Percentiles rank a stretch among this genome's conserved stretches.
These are phyloP conservation scores for Xylaria intraflava DNA, from an alignment of 495 filamentous ascomycete species.

Conservation along the genomic window DNA sequence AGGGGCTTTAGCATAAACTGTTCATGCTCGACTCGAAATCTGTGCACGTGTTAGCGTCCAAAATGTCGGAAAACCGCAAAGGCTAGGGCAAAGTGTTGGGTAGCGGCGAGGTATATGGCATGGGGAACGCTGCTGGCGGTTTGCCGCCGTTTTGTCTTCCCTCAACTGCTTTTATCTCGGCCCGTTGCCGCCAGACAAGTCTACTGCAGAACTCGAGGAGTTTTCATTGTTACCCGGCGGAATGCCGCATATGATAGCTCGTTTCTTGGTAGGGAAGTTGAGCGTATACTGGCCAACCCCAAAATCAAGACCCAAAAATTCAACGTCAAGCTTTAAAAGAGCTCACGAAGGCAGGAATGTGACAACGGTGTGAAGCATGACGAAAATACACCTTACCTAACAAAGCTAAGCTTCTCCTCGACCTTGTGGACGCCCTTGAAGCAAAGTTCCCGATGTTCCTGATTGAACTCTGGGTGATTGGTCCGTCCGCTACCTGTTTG, in stretches of 20 bases:
- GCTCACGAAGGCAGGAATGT: constrained; percentile 5
- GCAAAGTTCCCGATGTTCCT: constrained; percentile 22
- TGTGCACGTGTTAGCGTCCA: constrained; percentile 19
- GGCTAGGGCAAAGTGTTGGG: not conserved
- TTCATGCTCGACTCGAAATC: constrained; percentile 82
- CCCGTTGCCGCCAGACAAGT: constrained; percentile 6
- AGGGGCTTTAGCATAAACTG: constrained; percentile 22
- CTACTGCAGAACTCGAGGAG: not conserved
- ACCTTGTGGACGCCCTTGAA: constrained; percentile 35
- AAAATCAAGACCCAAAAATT: constrained; percentile 9
- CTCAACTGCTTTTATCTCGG: not conserved
- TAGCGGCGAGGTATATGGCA: not conserved
- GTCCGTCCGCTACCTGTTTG: constrained; percentile 29
- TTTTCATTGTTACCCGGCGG: constrained; percentile 15
- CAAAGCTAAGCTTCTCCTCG: constrained; percentile 41
- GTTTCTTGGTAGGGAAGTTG: not conserved
- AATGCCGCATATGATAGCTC: constrained; percentile 18
- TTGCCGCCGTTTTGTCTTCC: not conserved
- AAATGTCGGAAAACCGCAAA: not conserved
- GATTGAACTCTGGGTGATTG: constrained; percentile 37
- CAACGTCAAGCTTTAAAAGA: constrained; percentile 13
- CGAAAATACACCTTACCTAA: constrained; percentile 34
- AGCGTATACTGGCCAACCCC: not conserved
- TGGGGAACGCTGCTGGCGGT: not conserved
- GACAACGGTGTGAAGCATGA: not conserved